These are phyloP conservation scores for Zymoseptoria passerinii DNA, from an alignment of 2,329 filamentous ascomycete species.

Conservation along the genomic window DNA sequence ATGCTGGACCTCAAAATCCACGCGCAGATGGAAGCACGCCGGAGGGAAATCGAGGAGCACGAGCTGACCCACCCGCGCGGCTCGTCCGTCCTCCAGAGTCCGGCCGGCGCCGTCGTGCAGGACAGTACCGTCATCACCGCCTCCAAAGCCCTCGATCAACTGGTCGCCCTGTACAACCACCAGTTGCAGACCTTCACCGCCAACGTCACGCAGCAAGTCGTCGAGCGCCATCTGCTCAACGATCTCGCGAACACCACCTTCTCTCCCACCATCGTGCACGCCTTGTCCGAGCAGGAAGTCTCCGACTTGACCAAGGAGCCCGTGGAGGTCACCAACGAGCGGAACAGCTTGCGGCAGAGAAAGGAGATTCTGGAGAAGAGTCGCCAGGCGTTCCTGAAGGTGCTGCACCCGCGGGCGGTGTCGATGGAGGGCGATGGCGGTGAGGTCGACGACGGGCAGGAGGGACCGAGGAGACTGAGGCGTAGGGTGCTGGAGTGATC, in stretches of 20 bases:
- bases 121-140: constrained; percentile 31
- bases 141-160: constrained; percentile 31
- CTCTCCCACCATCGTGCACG: constrained; percentile 24
- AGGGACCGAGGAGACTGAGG: background rate
- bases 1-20: constrained; percentile 15
- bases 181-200: constrained; percentile 32
- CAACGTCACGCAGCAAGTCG: constrained; percentile 29
- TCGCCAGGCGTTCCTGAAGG: constrained; percentile 24
- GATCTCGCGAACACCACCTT: constrained; percentile 26
- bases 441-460: too few species aligned
- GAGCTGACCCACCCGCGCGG: too few species aligned
- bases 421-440: too few species aligned
- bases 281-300: constrained; percentile 31
- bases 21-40: background rate
- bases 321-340: constrained; percentile 20
- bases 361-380: constrained; percentile 32
- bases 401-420: background rate
- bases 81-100: too few species aligned
- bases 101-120: background rate
- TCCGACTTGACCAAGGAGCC: constrained; percentile 30
- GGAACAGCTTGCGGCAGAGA: constrained; percentile 23
- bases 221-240: constrained; percentile 33
- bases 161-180: constrained; percentile 32
- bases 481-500: background rate
- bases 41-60: background rate